Percentiles rank a stretch among this genome's conserved stretches.
Conservation (phyloP, 768 basidiomycete genomes). For the Pholiota molesta region DNA sequence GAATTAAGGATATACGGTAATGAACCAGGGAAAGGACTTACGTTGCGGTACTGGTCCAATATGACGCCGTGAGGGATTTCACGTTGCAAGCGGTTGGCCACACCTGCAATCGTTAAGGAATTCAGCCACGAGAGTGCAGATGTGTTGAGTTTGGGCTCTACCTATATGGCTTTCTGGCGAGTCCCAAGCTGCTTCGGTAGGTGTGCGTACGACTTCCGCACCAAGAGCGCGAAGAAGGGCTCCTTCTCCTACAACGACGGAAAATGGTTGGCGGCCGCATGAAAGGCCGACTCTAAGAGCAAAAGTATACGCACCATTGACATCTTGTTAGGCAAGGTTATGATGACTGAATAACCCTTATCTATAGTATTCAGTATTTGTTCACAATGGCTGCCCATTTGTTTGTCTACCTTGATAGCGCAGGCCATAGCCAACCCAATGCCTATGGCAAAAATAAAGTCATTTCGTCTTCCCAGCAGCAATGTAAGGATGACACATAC, state of each 20-base stretch:
- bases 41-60: conserved; percentile 89
- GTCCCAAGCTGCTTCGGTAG: conserved; percentile 87
- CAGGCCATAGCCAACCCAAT: conserved; percentile 94
- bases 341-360: conserved; percentile 92
- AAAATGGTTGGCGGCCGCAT: not conserved
- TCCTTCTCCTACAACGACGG: conserved; percentile 71
- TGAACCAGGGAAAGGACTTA: conserved; percentile 33
- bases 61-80: conserved; percentile 87
- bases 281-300: not conserved
- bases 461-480: not conserved
- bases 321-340: conserved; percentile 95
- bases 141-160: conserved; percentile 45
- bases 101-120: conserved; percentile 86
- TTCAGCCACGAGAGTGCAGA: conserved; percentile 73
- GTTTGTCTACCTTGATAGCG: conserved; percentile 79
- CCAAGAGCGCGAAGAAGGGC: conserved; percentile 89
- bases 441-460: conserved; percentile 45
- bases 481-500: conserved; percentile 39
- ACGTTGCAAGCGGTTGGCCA: conserved; percentile 75
- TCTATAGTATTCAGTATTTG: conserved; percentile 74
- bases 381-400: conserved; percentile 20
- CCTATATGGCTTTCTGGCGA: conserved; percentile 92
- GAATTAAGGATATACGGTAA: conserved; percentile 3
- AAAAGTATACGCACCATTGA: conserved; percentile 54
- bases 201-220: conserved; percentile 93